phyloP scores from a whole-genome alignment of 257 asterid genomes.

The Rehmannia glutinosa region DNA sequence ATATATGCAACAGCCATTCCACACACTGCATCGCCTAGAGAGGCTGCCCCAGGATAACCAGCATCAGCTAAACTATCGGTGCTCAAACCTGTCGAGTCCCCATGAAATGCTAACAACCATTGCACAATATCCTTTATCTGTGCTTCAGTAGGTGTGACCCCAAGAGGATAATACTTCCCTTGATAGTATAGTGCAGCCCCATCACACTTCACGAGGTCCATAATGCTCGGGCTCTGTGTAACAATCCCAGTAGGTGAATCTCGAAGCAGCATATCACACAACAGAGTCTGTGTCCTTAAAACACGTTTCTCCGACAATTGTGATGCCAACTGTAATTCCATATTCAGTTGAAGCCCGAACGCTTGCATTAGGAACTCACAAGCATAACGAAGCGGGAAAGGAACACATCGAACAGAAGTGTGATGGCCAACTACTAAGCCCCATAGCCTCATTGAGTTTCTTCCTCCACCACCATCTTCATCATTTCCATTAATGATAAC shows the following conservation, averaged over 20 bases:
- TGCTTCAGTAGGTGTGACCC: slow-evolving; percentile 46
- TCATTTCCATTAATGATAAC: slow-evolving; percentile 50
- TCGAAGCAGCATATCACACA: slow-evolving; percentile 68
- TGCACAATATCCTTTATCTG: slow-evolving; percentile 50
- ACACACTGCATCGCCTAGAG: slow-evolving; percentile 54
- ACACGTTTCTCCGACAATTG: slow-evolving; percentile 57
- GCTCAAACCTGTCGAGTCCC: slow-evolving; percentile 66
- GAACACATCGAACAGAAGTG: slow-evolving; percentile 59
- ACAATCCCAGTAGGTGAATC: slow-evolving; percentile 64
- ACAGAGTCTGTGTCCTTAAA: slow-evolving; percentile 52
- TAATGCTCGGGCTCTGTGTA: slow-evolving; percentile 53
- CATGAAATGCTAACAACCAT: slow-evolving; percentile 52
- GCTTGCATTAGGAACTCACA: slow-evolving; percentile 70
- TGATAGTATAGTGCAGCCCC: slow-evolving; percentile 49
- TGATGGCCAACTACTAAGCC: slow-evolving; percentile 74
- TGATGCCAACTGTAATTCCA: slow-evolving; percentile 54
- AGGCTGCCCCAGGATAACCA: slow-evolving; percentile 58
- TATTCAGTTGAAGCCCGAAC: slow-evolving; percentile 60
- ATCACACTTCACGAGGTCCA: slow-evolving; percentile 65
- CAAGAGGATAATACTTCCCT: slow-evolving; percentile 35
- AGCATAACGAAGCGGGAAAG: slow-evolving; percentile 70
- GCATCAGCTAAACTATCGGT: slow-evolving; percentile 66
- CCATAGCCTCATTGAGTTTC: slow-evolving; percentile 48
- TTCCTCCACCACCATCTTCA: slow-evolving; percentile 39
- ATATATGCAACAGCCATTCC: slow-evolving; percentile 73